phyloP scores from a whole-genome alignment of 2,329 filamentous ascomycete genomes.

The Zymoseptoria tritici region DNA sequence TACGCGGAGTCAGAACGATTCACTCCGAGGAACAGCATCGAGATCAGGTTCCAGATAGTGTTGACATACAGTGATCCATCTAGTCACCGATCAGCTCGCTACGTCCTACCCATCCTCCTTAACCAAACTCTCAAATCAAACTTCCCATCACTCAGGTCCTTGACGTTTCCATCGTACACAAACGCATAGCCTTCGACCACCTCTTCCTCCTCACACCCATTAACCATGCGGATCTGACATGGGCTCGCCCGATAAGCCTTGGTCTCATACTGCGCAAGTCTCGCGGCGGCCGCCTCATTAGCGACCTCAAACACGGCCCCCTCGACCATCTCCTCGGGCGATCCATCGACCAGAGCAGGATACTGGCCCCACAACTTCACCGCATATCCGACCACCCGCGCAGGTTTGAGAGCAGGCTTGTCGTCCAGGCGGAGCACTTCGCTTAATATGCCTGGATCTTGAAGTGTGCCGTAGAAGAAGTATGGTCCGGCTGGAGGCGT shows the following conservation, averaged over 20 bases:
- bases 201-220: neutral
- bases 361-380: constrained; percentile 35
- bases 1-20: neutral
- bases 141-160: constrained; percentile 4
- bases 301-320: constrained; percentile 30
- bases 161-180: constrained; percentile 1
- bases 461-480: constrained; percentile 35
- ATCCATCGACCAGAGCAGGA: constrained; percentile 32
- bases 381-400: constrained; percentile 26
- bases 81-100: neutral
- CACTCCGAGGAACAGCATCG: neutral
- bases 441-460: constrained; percentile 27
- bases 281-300: constrained; percentile 28
- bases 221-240: constrained; percentile 23
- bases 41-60: neutral
- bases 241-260: constrained; percentile 34
- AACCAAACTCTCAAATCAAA: constrained; percentile 7
- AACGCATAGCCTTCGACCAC: constrained; percentile 6
- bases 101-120: constrained; percentile 1
- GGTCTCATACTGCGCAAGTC: constrained; percentile 32
- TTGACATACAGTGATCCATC: neutral
- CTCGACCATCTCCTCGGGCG: constrained; percentile 12
- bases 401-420: constrained; percentile 21
- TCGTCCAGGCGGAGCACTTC: constrained; percentile 27
- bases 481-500: constrained; percentile 29